These are phyloP conservation scores for Helicocarpus griseus DNA, from an alignment of 2,329 filamentous ascomycete species.

Conservation along the genomic window DNA sequence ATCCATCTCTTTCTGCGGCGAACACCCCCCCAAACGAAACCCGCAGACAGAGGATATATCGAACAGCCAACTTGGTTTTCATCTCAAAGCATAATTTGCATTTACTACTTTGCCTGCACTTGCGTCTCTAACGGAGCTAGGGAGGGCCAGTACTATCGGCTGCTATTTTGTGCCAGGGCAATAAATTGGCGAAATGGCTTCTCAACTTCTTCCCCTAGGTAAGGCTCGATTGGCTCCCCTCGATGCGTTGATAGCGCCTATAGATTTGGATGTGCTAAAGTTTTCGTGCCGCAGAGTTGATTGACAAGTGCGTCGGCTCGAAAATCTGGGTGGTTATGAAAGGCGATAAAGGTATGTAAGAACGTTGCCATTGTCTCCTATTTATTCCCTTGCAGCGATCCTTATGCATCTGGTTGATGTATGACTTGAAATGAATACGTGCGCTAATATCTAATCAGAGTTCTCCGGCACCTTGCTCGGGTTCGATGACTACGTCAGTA, in stretches of 20 bases:
- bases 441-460: conserved; percentile 47
- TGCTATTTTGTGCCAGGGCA: too few species aligned
- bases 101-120: background rate
- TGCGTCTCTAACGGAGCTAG: background rate
- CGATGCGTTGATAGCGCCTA: conserved; percentile 5
- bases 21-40: background rate
- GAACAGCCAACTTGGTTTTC: background rate
- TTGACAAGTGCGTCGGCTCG: conserved; percentile 97
- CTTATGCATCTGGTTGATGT: background rate
- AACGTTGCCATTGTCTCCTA: background rate
- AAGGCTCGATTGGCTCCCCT: conserved; percentile 15
- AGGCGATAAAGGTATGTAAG: conserved; percentile 80
- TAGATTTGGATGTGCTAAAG: background rate
- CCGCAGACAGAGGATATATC: background rate
- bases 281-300: conserved; percentile 58
- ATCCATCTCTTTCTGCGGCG: background rate
- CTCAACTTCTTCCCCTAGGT: conserved; percentile 66
- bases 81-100: background rate
- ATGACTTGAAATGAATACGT: too few species aligned
- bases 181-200: conserved; percentile 46
- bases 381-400: background rate
- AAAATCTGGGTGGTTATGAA: conserved; percentile 99
- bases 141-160: background rate
- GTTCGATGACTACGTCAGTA: conserved; percentile 99
- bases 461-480: conserved; percentile 90